Evolutionary conservation across 176 grass and related monocot species (phyloP), one percentile per base, ranked within the genome.

Genomic region (Pontederia paniculata): DNA sequence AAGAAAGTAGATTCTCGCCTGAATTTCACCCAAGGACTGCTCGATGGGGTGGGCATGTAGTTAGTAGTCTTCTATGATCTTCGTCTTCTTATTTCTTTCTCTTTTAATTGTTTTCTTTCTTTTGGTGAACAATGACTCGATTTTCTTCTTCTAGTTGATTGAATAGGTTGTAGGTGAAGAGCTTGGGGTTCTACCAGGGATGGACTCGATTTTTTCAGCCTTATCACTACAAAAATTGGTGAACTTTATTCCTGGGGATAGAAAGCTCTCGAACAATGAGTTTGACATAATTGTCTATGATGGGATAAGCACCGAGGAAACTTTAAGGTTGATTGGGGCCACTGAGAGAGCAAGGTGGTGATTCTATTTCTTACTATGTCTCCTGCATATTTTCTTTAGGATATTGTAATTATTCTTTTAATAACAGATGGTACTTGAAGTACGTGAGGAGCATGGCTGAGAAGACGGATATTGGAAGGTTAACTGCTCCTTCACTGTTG

Each of bases 391-490:
- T 60, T 31, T 52, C 10, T 16, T 28, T 48, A 8, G 50, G 25
- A 42, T 54, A 9, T 80, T 43, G 14, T 68, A 55, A 47, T 10
- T 68, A 45, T 37, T 49, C 44, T 9, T 65, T 70, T 67, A 80
- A 88, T 82, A 63, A 47, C 49, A 97, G 83, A 52, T 87, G 78
- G 60, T 97, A 97, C 42, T 77, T 97, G 63, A 97, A 85, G 70
- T 77, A 82, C 66, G 66, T 65, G 46, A 84, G 73, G 54, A 85
- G 81, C 44, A 51, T 97, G 74, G 83, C 80, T 54, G 83, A 97
- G 70, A 97, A 97, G 70, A 91, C 86, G 23, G 93, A 97, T 49
- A 81, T 97, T 28, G 93, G 93, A 86, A 78, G 86, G 74, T 69
- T 90, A 66, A 77, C 80, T 60, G 86, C 83, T 77, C 93, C 83